These are phyloP conservation scores for Pythium brachiatum DNA, from an alignment of 352 stramenopile species.

Conservation along the genomic window DNA sequence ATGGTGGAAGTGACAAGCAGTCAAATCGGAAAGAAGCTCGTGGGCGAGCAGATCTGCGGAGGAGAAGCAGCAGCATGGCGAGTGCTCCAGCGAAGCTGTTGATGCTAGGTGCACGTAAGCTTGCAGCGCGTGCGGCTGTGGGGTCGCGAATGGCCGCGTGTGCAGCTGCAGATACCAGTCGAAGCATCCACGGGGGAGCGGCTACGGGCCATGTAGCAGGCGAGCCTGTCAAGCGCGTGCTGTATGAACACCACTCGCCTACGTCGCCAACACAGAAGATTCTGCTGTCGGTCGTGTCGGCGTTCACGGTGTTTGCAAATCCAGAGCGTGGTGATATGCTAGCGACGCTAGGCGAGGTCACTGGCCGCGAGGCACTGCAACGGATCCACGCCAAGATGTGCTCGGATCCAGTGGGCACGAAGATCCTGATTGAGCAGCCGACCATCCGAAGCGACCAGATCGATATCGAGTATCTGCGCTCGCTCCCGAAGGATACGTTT, in stretches of 20 bases:
- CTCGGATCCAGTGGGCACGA: constrained; percentile 70
- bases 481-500: constrained; percentile 81
- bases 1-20: constrained; percentile 16
- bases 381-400: constrained; percentile 86
- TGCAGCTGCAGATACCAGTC: neutral
- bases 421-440: constrained; percentile 89
- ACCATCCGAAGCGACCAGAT: constrained; percentile 77
- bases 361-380: constrained; percentile 84
- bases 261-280: constrained; percentile 87
- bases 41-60: neutral
- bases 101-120: constrained; percentile 7
- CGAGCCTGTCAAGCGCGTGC: constrained; percentile 43
- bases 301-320: constrained; percentile 88
- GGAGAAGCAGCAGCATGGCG: neutral
- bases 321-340: constrained; percentile 95
- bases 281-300: constrained; percentile 81
- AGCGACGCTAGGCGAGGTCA: constrained; percentile 93
- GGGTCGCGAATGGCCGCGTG: neutral
- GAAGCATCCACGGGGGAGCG: constrained; percentile 7
- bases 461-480: constrained; percentile 61
- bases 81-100: neutral
- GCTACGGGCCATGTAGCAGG: constrained; percentile 33
- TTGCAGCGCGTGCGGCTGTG: neutral
- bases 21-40: neutral
- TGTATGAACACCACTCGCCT: constrained; percentile 73